Evolutionary conservation across 345 rosid species (phyloP).

Genomic region (Pugionium dolabratum): DNA sequence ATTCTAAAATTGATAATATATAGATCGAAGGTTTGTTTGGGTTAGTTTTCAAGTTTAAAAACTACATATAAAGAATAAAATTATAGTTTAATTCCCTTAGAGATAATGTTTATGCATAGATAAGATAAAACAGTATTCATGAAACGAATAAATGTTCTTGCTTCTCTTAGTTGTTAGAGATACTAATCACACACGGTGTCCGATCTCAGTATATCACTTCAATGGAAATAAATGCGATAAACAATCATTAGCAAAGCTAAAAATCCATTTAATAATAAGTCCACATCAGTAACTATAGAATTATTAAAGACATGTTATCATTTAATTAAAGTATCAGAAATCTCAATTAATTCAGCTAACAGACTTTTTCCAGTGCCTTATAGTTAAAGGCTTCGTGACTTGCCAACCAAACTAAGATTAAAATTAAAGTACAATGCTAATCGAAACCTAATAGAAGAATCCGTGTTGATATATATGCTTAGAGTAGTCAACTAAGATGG

Average conservation of each 20-base stretch:
- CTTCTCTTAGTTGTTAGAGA: conserved; percentile 13
- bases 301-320: not conserved
- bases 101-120: no score
- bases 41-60: not conserved
- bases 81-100: not conserved
- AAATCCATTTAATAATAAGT: not conserved
- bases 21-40: no score
- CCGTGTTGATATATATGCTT: not conserved
- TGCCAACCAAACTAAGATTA: conserved; percentile 12
- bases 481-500: conserved; percentile 3
- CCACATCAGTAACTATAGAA: not conserved
- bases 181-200: conserved; percentile 8
- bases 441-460: not conserved
- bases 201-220: conserved; percentile 3
- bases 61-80: not conserved
- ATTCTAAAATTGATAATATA: no score
- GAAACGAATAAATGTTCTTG: not conserved
- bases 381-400: conserved; percentile 20
- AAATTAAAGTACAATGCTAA: not conserved
- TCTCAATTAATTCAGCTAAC: conserved; percentile 2
- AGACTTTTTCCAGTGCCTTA: not conserved
- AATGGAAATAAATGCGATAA: conserved; percentile 9
- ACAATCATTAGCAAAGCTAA: conserved; percentile 11
- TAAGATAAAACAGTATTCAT: not conserved
- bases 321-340: not conserved